A percentile compares a stretch with the other conserved stretches of the same genome.
Evolutionary conservation across 1,284 basidiomycete species (phyloP).

Genomic region (Trichosporon sp.): DNA sequence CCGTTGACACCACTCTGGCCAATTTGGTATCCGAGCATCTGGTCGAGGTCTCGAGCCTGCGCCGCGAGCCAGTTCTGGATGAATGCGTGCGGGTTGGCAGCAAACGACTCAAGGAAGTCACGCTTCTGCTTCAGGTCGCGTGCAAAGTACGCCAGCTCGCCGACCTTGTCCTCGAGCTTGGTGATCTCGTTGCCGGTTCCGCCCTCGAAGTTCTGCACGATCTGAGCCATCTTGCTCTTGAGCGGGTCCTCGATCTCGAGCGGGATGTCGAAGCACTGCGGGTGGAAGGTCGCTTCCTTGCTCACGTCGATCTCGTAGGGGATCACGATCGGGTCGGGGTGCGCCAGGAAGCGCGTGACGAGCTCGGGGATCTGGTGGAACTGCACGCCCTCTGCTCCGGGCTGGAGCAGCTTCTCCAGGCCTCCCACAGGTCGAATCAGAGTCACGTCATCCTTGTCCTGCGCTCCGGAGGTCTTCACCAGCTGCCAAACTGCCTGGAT

Average conservation of each 20-base stretch:
- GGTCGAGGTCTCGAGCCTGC: conserved; percentile 84
- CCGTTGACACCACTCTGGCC: conserved; percentile 58
- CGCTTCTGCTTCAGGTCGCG: conserved; percentile 79
- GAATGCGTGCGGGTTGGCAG: conserved; percentile 56
- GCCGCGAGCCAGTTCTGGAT: conserved; percentile 85
- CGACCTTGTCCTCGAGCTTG: conserved; percentile 83
- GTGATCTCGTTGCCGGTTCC: conserved; percentile 61
- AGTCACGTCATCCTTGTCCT: conserved; percentile 83
- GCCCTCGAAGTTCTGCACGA: conserved; percentile 66
- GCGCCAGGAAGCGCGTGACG: conserved; percentile 69
- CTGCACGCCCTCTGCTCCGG: conserved; percentile 58
- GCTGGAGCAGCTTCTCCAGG: conserved; percentile 53
- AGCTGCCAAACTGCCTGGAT: conserved; percentile 87
- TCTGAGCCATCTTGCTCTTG: conserved; percentile 67
- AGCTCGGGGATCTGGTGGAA: conserved; percentile 83
- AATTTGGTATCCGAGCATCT: conserved; percentile 67
- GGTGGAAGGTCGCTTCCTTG: conserved; percentile 41
- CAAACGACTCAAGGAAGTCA: conserved; percentile 79
- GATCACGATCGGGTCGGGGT: conserved; percentile 78
- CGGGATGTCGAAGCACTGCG: conserved; percentile 78
- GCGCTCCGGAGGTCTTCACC: conserved; percentile 76
- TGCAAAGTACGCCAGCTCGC: conserved; percentile 69
- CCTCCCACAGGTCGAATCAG: conserved; percentile 70
- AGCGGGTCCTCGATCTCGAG: conserved; percentile 80
- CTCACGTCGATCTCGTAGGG: conserved; percentile 56